A percentile compares a stretch with the other conserved stretches of the same genome.
Evolutionary conservation across 371 early-diverging fungal genomes (phyloP).

Genomic region (Rhizomucor pusillus): DNA sequence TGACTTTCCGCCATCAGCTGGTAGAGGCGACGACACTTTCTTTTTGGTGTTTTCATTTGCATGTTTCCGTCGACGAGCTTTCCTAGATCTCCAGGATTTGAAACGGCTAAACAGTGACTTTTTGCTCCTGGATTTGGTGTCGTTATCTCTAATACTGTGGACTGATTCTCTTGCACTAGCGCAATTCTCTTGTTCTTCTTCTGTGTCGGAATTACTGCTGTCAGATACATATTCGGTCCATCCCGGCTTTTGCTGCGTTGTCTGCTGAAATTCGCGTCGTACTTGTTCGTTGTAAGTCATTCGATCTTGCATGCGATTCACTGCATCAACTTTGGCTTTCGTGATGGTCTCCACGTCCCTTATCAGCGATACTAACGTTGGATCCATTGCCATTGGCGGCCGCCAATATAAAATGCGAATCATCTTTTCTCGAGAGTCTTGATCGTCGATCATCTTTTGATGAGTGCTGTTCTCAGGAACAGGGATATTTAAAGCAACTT

Average conservation of each 20-base stretch:
- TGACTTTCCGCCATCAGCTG: slow-evolving; percentile 19
- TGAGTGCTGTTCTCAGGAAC: slow-evolving; percentile 46
- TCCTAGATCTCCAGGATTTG: slow-evolving; percentile 23
- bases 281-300: slow-evolving; percentile 39
- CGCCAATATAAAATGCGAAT: slow-evolving; percentile 60
- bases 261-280: slow-evolving; percentile 37
- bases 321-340: slow-evolving; percentile 39
- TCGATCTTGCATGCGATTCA: slow-evolving; percentile 50
- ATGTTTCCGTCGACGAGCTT: neutral
- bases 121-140: slow-evolving; percentile 11
- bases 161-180: neutral
- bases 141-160: neutral
- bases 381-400: slow-evolving; percentile 42
- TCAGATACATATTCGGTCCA: slow-evolving; percentile 42
- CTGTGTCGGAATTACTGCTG: slow-evolving; percentile 4
- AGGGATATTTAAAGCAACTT: slow-evolving; percentile 51
- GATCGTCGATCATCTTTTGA: slow-evolving; percentile 14
- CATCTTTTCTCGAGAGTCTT: slow-evolving; percentile 38
- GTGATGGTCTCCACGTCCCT: slow-evolving; percentile 34
- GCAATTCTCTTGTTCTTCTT: slow-evolving; percentile 9
- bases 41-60: neutral
- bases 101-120: slow-evolving; percentile 24
- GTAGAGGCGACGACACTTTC: neutral
- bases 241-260: slow-evolving; percentile 26
- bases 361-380: slow-evolving; percentile 16